A percentile compares a stretch with the other conserved stretches of the same genome.
Conservation (phyloP, 2,329 filamentous ascomycete genomes). For the Bimuria novae-zelandiae region DNA sequence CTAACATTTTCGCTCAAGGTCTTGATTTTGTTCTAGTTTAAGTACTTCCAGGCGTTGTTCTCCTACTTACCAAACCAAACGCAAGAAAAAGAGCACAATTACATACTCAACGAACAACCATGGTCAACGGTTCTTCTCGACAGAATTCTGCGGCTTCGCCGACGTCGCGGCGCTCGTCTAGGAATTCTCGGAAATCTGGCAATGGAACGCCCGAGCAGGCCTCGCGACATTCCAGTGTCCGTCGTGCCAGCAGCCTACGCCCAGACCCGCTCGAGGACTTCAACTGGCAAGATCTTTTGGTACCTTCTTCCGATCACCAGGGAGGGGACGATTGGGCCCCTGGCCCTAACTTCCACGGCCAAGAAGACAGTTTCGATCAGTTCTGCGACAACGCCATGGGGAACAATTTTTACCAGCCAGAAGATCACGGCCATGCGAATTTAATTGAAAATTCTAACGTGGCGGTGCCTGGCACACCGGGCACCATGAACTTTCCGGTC, state of each 20-base stretch:
- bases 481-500: not conserved
- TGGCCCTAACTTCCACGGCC: not conserved
- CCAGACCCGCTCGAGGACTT: not conserved
- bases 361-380: not conserved
- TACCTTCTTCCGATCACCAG: not conserved
- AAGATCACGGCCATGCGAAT: slow-evolving; percentile 1
- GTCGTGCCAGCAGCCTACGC: slow-evolving; percentile 2
- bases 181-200: not conserved
- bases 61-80: not conserved
- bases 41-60: not conserved
- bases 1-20: slow-evolving; percentile 13
- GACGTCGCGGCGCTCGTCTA: slow-evolving; percentile 18
- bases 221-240: not conserved
- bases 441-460: slow-evolving; percentile 5
- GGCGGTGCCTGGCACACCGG: slow-evolving; percentile 10
- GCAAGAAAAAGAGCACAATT: not conserved
- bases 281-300: not conserved
- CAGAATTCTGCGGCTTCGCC: slow-evolving; percentile 9
- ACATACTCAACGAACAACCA: not conserved
- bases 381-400: not conserved
- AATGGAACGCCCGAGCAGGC: too few relatives aligned
- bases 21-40: not conserved
- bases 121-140: slow-evolving; percentile 10
- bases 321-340: not conserved
- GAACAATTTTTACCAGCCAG: not conserved